phyloP scores from a whole-genome alignment of 2,329 filamentous ascomycete genomes.

The Pestalotiopsis sp. region DNA sequence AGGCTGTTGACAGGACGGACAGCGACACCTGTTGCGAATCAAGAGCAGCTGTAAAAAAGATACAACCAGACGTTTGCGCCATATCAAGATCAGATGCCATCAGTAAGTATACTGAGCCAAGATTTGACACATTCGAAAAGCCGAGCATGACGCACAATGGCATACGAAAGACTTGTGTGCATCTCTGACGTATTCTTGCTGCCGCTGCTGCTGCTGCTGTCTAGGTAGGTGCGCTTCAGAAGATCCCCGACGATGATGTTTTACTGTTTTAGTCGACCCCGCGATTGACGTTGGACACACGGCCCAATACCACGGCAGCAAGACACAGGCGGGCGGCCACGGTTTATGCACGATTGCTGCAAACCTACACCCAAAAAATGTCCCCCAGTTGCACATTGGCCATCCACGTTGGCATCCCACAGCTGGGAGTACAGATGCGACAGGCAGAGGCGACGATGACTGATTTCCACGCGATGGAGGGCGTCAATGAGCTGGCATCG shows the following conservation, averaged over 20 bases:
- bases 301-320: constrained; percentile 5
- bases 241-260: constrained; percentile 6
- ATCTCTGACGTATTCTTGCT: background rate
- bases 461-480: background rate
- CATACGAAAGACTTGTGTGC: background rate
- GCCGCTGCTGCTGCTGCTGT: background rate
- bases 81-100: background rate
- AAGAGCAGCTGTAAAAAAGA: background rate
- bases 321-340: background rate
- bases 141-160: background rate
- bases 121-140: background rate
- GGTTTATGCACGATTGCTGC: constrained; percentile 10
- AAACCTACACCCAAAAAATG: constrained; percentile 2
- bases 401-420: background rate
- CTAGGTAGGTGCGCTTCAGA: background rate
- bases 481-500: background rate
- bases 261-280: constrained; percentile 5
- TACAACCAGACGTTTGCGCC: background rate
- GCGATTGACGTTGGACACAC: constrained; percentile 8
- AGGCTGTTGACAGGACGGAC: background rate
- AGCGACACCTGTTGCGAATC: background rate
- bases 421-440: background rate
- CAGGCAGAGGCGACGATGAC: background rate
- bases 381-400: background rate
- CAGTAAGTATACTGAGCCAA: background rate